Conservation (phyloP, 2,329 filamentous ascomycete genomes). For the Aspergillus pseudotamarii region DNA sequence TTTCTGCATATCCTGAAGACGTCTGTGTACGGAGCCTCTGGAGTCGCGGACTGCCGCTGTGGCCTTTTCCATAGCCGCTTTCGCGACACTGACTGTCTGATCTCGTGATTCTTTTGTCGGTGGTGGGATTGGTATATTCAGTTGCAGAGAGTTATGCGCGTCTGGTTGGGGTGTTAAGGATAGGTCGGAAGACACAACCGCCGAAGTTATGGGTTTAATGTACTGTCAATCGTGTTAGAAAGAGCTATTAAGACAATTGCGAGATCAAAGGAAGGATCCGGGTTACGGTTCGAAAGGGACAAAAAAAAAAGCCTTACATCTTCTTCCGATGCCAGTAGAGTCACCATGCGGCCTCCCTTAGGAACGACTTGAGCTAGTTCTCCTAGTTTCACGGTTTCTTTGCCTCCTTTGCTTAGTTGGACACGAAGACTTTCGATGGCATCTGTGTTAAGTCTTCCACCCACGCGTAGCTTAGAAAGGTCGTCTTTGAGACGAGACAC, state of each 20-base stretch:
- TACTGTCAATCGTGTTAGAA: constrained; percentile 34
- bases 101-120: constrained; percentile 51
- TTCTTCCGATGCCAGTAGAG: constrained; percentile 66
- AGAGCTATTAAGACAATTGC: neutral
- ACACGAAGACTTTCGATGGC: constrained; percentile 64
- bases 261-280: neutral
- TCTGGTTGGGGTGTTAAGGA: constrained; percentile 49
- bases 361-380: constrained; percentile 70
- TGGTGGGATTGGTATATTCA: constrained; percentile 50
- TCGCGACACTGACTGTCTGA: constrained; percentile 43
- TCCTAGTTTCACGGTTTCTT: constrained; percentile 57
- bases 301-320: constrained; percentile 50
- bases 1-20: constrained; percentile 47
- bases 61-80: constrained; percentile 48
- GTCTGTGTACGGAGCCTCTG: constrained; percentile 48
- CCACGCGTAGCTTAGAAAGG: constrained; percentile 62
- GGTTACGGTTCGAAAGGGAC: neutral
- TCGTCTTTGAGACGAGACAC: constrained; percentile 63
- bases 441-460: constrained; percentile 65
- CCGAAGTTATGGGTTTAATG: constrained; percentile 48
- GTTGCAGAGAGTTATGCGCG: constrained; percentile 46
- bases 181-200: constrained; percentile 45
- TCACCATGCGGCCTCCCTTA: constrained; percentile 62
- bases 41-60: constrained; percentile 43
- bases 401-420: constrained; percentile 55